Evolutionary conservation across 306 rosid species (phyloP), one percentile per base, ranked within the genome.

Genomic region (Cucurbita pepo): DNA sequence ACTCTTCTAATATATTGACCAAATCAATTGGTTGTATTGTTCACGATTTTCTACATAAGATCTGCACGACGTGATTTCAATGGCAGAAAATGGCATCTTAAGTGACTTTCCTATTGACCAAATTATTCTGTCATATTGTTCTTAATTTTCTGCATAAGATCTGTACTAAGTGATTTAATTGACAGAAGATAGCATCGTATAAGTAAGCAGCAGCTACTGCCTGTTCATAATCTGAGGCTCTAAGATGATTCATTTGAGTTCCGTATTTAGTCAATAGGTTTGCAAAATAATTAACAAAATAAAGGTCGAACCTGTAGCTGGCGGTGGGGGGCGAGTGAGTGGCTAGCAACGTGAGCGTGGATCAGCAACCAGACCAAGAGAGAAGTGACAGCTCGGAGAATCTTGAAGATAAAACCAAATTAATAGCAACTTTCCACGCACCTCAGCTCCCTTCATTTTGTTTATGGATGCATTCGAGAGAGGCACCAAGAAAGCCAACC

Each of bases 401-500:
- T 76, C 74, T 76, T 54, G 65, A 69, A 55, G 62, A 53, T 54
- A 54, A 18, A 72, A 62, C 47, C 75, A 63, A 71, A 40, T 13
- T 48, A 74, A 71, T 58, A 63, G 50, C 69, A 72, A 57, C 62
- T 77, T 74, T 69, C 56, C 72, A 67, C 15, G 51, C 79, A 55
- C 36, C 38, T 48, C 44, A 63, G 43, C 54, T 72, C 77, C 34
- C 36, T 5, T 36, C 50, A 40, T 22, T 59, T 59, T 6, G 41
- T 25, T 51, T 56, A 79, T 72, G 71, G 69, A 75, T 61, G 78
- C 73, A 61, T 76, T 67, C 76, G 80, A 84, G 19, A 72, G 12
- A 86, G 75, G 71, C 58, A 74, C 83, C 88, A 79, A 84, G 76
- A 78, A 76, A 79, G 88, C 83, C 91, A 86, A 80, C 89, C 86